Base-by-base conservation (phyloP, 2,329 filamentous ascomycete genomes). In the Paramyrothecium roridum region DNA sequence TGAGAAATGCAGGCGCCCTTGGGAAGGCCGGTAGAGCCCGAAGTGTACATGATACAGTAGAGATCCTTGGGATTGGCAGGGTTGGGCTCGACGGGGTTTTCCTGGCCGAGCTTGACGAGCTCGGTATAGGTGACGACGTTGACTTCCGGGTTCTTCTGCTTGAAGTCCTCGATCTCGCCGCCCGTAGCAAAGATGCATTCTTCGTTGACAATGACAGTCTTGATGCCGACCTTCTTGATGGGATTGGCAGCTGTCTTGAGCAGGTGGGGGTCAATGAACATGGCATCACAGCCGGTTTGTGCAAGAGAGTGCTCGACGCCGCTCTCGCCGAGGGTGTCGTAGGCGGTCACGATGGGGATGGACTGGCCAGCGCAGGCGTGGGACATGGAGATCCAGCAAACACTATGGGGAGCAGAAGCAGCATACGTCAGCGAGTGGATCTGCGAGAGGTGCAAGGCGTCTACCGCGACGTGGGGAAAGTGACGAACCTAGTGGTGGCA, bases 311-410 rank as follows among this genome's bases (percentile, higher is more conserved):
- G 92, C 76, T 88, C 86, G 59, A 97, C 83, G 49, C 92, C 93
- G 59, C 87, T 85, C 65, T 91, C 84, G 53, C 93, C 93, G 48
- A 97, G 87, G 30, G 92, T 96, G 72, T 97, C 93, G 74, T 97
- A 97, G 52, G 93, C 92, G 48, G 93, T 98, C 52, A 97, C 93
- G 62, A 97, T 93, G 56, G 90, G 86, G 70, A 97, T 85, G 48
- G 90, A 93, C 74, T 98, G 93, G 17, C 92, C 93, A 20, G 86
- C 76, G 84, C 88, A 78, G 48, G 75, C 82, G 70, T 96, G 91
- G 49, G 93, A 89, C 65, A 90, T 85, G 54, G 87, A 85, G 60
- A 97, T 81, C 93, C 93, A 98, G 75, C 91, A 84, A 52, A 86
- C 82, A 71, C 89, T 91, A 54, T 7, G 6, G 52, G 19, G 12